Percentiles rank a stretch among this genome's conserved stretches.
These are phyloP conservation scores for Neofusicoccum umdonicola DNA, from an alignment of 2,329 filamentous ascomycete genomes.

Conservation along the genomic window DNA sequence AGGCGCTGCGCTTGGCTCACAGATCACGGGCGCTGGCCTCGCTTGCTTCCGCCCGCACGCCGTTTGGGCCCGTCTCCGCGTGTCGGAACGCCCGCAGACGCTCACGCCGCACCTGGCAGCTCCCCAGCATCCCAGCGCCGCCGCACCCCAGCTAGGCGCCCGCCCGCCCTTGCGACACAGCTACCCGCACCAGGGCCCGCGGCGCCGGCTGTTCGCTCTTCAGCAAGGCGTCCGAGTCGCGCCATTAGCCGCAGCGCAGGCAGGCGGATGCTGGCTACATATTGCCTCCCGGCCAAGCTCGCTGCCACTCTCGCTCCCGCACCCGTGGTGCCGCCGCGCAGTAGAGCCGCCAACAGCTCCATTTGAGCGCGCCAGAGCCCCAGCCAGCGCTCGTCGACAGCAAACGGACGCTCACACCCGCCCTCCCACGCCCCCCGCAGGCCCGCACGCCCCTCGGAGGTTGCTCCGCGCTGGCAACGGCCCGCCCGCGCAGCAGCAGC, in stretches of 20 bases:
- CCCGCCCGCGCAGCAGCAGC: background rate
- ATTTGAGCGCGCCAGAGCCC: slow-evolving; percentile 10
- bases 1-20: background rate
- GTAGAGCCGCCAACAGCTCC: slow-evolving; percentile 9
- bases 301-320: slow-evolving; percentile 2
- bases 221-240: slow-evolving; percentile 1
- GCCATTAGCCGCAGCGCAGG: slow-evolving; percentile 15
- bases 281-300: slow-evolving; percentile 13
- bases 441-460: slow-evolving; percentile 5
- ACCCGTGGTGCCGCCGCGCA: slow-evolving; percentile 10
- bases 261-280: slow-evolving; percentile 15
- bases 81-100: slow-evolving; percentile 15
- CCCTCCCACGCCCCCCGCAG: background rate
- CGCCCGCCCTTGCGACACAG: slow-evolving; percentile 11
- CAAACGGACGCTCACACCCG: background rate
- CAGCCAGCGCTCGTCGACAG: background rate
- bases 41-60: slow-evolving; percentile 15
- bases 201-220: slow-evolving; percentile 9
- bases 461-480: background rate
- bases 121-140: background rate
- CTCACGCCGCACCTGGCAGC: slow-evolving; percentile 4
- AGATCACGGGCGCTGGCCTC: slow-evolving; percentile 9
- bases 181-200: slow-evolving; percentile 9
- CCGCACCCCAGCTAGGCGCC: background rate
- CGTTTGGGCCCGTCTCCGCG: slow-evolving; percentile 13